phyloP scores from a whole-genome alignment of 805 yeast species.

The Candida xyloterini region DNA sequence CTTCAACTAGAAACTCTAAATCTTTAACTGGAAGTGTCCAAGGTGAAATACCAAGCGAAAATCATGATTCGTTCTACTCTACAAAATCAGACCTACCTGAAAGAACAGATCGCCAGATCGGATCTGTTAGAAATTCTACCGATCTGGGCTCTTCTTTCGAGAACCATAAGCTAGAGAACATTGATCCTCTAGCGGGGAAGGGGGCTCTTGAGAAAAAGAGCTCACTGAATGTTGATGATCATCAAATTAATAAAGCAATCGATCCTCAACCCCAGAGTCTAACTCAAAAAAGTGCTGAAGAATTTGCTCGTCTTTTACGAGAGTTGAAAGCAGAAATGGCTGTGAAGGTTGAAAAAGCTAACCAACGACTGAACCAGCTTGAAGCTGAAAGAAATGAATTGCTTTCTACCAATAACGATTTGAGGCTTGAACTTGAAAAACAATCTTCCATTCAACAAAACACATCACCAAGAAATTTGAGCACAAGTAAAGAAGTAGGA shows the following conservation, averaged over 20 bases:
- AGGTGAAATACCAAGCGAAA: no score
- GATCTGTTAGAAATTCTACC: no score
- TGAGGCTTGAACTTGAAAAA: conserved; percentile 2
- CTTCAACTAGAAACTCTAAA: no score
- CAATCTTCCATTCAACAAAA: neutral
- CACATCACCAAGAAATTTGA: neutral
- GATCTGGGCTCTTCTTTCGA: no score
- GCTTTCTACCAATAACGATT: conserved; percentile 4
- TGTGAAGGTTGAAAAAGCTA: conserved; percentile 55
- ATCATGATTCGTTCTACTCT: no score
- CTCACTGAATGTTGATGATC: neutral
- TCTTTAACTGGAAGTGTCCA: no score
- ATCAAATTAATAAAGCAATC: neutral
- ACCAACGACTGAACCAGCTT: conserved; percentile 47
- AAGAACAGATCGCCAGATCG: no score
- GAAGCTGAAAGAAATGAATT: conserved; percentile 36
- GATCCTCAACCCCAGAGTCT: neutral
- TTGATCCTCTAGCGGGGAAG: no score
- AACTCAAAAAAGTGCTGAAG: conserved; percentile 20
- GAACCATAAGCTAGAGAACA: no score
- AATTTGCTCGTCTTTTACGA: conserved; percentile 26
- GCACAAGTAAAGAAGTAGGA: neutral
- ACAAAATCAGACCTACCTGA: no score
- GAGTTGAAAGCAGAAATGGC: conserved; percentile 42
- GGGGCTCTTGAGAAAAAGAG: no score